Base-by-base conservation (phyloP, 441 rosid genomes). In the Populus hybrid region DNA sequence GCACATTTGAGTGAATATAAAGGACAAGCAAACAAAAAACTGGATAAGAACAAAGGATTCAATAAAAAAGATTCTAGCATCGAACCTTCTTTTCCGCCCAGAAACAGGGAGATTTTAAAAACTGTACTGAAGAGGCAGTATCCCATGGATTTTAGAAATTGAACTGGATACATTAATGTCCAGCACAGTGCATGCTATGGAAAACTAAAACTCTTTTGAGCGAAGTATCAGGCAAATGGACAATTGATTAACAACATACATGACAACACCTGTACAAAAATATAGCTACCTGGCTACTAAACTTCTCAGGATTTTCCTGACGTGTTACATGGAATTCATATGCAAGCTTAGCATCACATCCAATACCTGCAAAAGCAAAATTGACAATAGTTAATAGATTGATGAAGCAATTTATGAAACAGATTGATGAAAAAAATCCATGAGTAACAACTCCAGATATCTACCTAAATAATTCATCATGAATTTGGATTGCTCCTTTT, bases 331-430 rank as follows among this genome's bases (percentile, higher is more conserved):
- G 95, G 80, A 91, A 89, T 76, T 91, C 93, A 84, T 88, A 91
- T 14, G 95, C 95, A 82, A 91, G 90, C 87, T 91, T 91, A 12
- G 95, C 95, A 82, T 91, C 95, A 69, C 95, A 91, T 73, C 95
- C 95, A 78, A 91, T 85, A 76, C 95, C 95, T 91, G 69, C 42
- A 80, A 74, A 80, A 82, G 72, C 7, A 65, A 80, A 84, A 75
- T 28, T 79, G 77, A 74, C 28, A 42, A 66, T 36, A 40, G 38
- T 34, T 78, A 70, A 77, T 59, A n/a, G 67, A 70, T 77, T 30
- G 77, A 76, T 68, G 64, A 69, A 71, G 83, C 75, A 24, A 67
- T 71, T 21, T 69, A 40, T 28, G 67, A 67, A 75, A 42, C 42
- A 34, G 65, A 12, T 14, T 6, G 34, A 12, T 28, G 20, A 14